Conservation (phyloP, 768 basidiomycete species). For the Suillus paluster region DNA sequence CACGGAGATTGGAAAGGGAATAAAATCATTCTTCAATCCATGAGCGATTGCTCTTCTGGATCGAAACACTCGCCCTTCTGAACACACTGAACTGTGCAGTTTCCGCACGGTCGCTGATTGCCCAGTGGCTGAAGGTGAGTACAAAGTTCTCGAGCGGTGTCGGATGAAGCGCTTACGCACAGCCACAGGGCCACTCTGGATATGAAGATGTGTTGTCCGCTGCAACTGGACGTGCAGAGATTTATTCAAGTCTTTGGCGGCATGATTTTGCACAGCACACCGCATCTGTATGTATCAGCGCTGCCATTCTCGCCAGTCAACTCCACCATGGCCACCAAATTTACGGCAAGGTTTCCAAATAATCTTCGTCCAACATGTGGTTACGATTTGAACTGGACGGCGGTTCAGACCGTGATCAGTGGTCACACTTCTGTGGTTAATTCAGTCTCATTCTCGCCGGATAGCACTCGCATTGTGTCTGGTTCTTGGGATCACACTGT, state of each 20-base stretch:
- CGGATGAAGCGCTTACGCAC: background rate
- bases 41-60: slow-evolving; percentile 15
- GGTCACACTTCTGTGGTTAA: slow-evolving; percentile 1
- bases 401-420: slow-evolving; percentile 7
- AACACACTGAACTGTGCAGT: background rate
- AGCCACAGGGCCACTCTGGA: slow-evolving; percentile 4
- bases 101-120: background rate
- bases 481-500: slow-evolving; percentile 23
- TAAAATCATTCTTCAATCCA: background rate
- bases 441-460: slow-evolving; percentile 11
- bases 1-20: background rate
- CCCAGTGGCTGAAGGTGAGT: background rate
- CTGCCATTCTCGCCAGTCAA: slow-evolving; percentile 25
- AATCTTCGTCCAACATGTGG: background rate
- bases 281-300: slow-evolving; percentile 30
- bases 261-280: slow-evolving; percentile 20
- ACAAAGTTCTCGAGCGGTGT: background rate
- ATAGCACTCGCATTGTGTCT: slow-evolving; percentile 22
- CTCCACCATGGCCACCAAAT: slow-evolving; percentile 28
- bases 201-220: background rate
- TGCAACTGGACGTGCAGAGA: slow-evolving; percentile 14
- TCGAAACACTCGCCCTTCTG: slow-evolving; percentile 6
- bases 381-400: background rate
- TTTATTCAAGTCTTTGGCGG: slow-evolving; percentile 18
- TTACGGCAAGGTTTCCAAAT: background rate